A percentile compares a stretch with the other conserved stretches of the same genome.
These are phyloP conservation scores for Arabidopsis arenosa DNA, from an alignment of 345 rosid genomes.

Conservation along the genomic window DNA sequence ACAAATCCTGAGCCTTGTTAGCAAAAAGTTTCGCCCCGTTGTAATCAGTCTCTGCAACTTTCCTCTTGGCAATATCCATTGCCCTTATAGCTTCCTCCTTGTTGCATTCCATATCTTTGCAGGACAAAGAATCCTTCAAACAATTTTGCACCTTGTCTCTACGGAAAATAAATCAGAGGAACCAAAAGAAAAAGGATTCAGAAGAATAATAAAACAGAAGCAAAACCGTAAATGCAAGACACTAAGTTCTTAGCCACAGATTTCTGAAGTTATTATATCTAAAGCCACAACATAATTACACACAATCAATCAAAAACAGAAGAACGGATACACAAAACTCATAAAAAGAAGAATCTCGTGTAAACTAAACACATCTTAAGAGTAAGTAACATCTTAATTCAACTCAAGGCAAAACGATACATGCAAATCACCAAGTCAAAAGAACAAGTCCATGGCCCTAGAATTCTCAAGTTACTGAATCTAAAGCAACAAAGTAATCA, in stretches of 20 bases:
- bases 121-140: conserved; percentile 16
- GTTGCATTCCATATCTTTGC: conserved; percentile 71
- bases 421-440: conserved; percentile 20
- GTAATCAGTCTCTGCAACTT: conserved; percentile 63
- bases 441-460: not conserved
- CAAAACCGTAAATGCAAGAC: not conserved
- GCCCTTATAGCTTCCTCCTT: conserved; percentile 83
- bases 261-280: not conserved
- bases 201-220: not conserved
- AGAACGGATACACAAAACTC: not conserved
- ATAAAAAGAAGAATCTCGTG: not conserved
- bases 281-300: not conserved
- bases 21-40: conserved; percentile 67
- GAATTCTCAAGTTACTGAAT: not conserved
- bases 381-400: not conserved
- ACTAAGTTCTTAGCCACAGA: not conserved
- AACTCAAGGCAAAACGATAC: conserved; percentile 1
- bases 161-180: not conserved
- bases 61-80: conserved; percentile 77
- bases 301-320: not conserved
- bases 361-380: not conserved
- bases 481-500: conserved; percentile 3
- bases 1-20: conserved; percentile 72
- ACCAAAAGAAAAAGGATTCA: not conserved
- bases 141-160: not conserved